Evolutionary conservation across 2,329 filamentous ascomycete species (phyloP).

Genomic region (Beauveria medogensis): DNA sequence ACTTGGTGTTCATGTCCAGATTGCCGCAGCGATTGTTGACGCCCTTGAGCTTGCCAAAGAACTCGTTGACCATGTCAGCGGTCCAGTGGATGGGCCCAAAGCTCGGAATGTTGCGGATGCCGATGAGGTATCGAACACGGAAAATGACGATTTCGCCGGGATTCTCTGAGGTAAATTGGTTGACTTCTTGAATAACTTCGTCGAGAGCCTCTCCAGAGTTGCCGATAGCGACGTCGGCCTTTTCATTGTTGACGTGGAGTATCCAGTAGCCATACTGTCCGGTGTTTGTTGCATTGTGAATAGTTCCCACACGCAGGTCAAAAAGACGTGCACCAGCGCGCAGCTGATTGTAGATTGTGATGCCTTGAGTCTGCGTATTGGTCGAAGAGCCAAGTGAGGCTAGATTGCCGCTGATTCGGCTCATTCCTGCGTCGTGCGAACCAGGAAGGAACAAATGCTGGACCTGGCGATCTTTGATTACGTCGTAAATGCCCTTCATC

Average conservation of each 20-base stretch:
- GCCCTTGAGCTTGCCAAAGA: slow-evolving; percentile 32
- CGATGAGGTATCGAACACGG: slow-evolving; percentile 33
- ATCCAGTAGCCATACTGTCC: slow-evolving; percentile 28
- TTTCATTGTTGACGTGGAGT: slow-evolving; percentile 32
- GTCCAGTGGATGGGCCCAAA: slow-evolving; percentile 25
- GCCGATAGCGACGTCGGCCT: slow-evolving; percentile 29
- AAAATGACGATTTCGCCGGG: slow-evolving; percentile 38
- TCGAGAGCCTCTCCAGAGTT: slow-evolving; percentile 36
- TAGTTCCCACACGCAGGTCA: slow-evolving; percentile 34
- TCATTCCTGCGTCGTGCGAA: slow-evolving; percentile 43
- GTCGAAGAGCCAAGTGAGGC: slow-evolving; percentile 25
- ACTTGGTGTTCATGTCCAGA: slow-evolving; percentile 16
- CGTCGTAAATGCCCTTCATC: slow-evolving; percentile 25
- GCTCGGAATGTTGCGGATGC: slow-evolving; percentile 28
- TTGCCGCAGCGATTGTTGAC: slow-evolving; percentile 33
- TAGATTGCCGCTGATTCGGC: slow-evolving; percentile 27
- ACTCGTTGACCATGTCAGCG: slow-evolving; percentile 30
- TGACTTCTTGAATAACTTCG: slow-evolving; percentile 35
- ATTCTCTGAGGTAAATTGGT: slow-evolving; percentile 35
- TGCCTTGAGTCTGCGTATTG: slow-evolving; percentile 38
- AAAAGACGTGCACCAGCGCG: slow-evolving; percentile 38
- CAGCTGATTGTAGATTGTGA: slow-evolving; percentile 37
- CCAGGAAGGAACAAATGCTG: slow-evolving; percentile 40
- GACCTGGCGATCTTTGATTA: slow-evolving; percentile 30
- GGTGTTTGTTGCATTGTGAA: slow-evolving; percentile 15